Percentiles rank a stretch among this genome's conserved stretches.
phyloP scores from a whole-genome alignment of 768 basidiomycete species.

The Boletus fagicola region DNA sequence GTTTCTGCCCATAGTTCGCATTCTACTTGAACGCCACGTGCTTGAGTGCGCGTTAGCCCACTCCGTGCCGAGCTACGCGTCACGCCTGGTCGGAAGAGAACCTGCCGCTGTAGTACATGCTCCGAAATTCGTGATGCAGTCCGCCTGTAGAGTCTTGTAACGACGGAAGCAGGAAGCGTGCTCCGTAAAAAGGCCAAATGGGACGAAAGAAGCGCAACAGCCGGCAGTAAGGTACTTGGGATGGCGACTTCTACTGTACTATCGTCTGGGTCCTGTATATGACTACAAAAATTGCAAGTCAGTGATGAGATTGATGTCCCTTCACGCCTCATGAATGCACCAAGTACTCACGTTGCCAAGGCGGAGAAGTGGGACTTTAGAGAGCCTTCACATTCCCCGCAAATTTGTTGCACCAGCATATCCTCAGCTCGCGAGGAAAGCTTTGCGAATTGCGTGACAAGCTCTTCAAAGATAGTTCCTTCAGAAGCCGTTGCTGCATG shows the following conservation, averaged over 20 bases:
- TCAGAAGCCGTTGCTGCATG: conserved; percentile 39
- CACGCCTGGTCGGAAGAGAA: conserved; percentile 75
- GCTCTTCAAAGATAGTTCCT: conserved; percentile 77
- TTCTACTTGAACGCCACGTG: conserved; percentile 63
- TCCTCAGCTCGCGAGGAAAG: conserved; percentile 75
- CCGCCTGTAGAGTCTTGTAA: conserved; percentile 70
- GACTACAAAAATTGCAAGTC: conserved; percentile 12
- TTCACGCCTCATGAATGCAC: background rate
- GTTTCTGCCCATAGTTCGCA: conserved; percentile 83
- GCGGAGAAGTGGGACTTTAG: conserved; percentile 71
- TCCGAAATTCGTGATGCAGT: conserved; percentile 68
- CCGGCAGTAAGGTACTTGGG: conserved; percentile 68
- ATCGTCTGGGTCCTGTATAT: conserved; percentile 10
- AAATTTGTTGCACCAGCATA: conserved; percentile 81
- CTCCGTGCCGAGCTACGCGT: conserved; percentile 32
- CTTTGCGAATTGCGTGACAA: conserved; percentile 61
- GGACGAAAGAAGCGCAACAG: conserved; percentile 77
- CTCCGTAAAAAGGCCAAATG: conserved; percentile 68
- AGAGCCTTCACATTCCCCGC: conserved; percentile 73
- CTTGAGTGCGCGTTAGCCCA: conserved; percentile 42
- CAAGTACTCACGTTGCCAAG: conserved; percentile 40
- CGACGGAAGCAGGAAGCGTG: conserved; percentile 56
- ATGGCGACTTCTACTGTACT: conserved; percentile 42
- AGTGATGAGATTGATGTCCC: background rate
- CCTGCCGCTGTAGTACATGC: conserved; percentile 80